A percentile compares a stretch with the other conserved stretches of the same genome.
These are phyloP conservation scores for Cymbopogon flexuosus DNA, from an alignment of 202 grass and related monocot species.

Conservation along the genomic window DNA sequence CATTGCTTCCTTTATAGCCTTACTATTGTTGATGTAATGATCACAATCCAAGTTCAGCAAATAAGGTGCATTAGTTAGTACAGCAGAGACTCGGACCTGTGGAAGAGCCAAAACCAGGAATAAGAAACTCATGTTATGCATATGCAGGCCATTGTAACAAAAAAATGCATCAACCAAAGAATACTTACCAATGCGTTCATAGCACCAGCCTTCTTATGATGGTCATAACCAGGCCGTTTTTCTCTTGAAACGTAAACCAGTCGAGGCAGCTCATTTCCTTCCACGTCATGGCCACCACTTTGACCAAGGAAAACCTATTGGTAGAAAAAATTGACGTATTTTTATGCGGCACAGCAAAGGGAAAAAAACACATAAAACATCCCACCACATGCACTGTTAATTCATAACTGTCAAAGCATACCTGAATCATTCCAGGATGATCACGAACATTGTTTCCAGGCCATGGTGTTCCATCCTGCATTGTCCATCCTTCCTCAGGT, in stretches of 20 bases:
- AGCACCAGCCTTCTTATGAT: conserved; percentile 96
- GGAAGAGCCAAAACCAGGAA: conserved; percentile 1
- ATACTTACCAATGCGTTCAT: conserved; percentile 82
- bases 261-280: conserved; percentile 83
- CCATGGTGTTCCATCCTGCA: conserved; percentile 98
- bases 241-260: conserved; percentile 95
- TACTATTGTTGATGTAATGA: conserved; percentile 96
- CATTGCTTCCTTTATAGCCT: conserved; percentile 91
- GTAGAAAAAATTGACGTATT: background rate
- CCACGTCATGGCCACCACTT: conserved; percentile 81
- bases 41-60: conserved; percentile 94
- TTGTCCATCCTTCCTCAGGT: conserved; percentile 99
- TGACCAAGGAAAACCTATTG: conserved; percentile 86
- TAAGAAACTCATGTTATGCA: background rate
- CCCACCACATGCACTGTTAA: conserved; percentile 5
- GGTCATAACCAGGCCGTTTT: conserved; percentile 78
- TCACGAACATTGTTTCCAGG: conserved; percentile 96
- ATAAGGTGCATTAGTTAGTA: conserved; percentile 88
- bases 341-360: background rate
- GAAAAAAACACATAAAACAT: background rate
- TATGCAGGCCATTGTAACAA: background rate
- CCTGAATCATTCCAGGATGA: conserved; percentile 99
- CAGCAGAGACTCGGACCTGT: conserved; percentile 91
- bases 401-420: conserved; percentile 25
- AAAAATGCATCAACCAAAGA: conserved; percentile 13